Conservation (phyloP, 192 early-diverging fungal species). For the Entomortierella beljakovae region DNA sequence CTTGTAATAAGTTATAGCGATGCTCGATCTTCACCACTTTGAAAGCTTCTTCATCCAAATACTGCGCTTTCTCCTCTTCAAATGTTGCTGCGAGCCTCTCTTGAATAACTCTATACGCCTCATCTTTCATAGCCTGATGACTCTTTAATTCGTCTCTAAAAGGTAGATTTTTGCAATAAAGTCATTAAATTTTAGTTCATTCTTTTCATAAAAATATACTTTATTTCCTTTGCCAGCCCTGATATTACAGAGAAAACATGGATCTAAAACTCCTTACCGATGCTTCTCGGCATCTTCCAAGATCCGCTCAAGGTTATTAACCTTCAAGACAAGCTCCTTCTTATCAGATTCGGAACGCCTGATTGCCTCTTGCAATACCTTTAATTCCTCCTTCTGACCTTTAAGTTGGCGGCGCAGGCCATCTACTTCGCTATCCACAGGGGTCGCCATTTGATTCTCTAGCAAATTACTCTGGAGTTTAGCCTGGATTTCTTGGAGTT, state of each 20-base stretch:
- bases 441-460: neutral
- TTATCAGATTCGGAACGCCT: conserved; percentile 37
- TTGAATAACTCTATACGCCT: conserved; percentile 41
- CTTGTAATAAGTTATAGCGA: conserved; percentile 12
- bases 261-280: conserved; percentile 17
- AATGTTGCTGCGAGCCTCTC: conserved; percentile 22
- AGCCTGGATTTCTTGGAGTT: conserved; percentile 1
- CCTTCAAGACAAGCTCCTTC: conserved; percentile 12
- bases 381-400: conserved; percentile 37
- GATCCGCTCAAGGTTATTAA: conserved; percentile 25
- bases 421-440: neutral
- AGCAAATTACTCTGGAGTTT: neutral
- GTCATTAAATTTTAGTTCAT: neutral
- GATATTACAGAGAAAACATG: neutral
- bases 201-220: neutral
- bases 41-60: conserved; percentile 39
- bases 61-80: conserved; percentile 42
- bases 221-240: neutral
- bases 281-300: conserved; percentile 38
- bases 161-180: too few species aligned
- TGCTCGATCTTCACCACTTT: conserved; percentile 35
- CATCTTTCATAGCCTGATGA: conserved; percentile 44
- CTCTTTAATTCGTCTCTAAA: conserved; percentile 42
- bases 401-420: conserved; percentile 40
- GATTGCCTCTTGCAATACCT: conserved; percentile 28